phyloP scores from a whole-genome alignment of 306 rosid species.

The Quercus mongolica region DNA sequence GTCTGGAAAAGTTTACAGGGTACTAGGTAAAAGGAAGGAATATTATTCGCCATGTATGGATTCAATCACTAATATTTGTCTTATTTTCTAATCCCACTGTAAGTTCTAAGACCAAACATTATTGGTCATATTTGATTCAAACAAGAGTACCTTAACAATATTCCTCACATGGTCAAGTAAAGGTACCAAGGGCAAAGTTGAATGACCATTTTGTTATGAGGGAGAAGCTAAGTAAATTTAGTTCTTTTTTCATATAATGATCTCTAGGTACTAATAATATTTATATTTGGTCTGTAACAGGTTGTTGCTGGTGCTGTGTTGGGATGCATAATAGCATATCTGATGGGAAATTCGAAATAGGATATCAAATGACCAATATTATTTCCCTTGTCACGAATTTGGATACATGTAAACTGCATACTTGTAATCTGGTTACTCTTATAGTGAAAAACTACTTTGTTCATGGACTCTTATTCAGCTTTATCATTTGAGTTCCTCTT shows the following conservation, averaged over 20 bases:
- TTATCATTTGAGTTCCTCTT: not conserved
- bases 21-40: not conserved
- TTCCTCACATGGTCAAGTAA: not conserved
- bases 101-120: not conserved
- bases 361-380: conserved; percentile 10
- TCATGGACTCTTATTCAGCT: not conserved
- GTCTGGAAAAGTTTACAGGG: not conserved
- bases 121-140: not conserved
- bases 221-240: not conserved
- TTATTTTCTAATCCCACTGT: not conserved
- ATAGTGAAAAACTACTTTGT: not conserved
- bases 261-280: not conserved
- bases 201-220: not conserved
- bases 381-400: conserved; percentile 10
- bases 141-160: not conserved
- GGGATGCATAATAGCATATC: conserved; percentile 69
- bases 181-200: not conserved
- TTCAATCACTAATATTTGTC: not conserved
- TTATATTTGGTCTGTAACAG: conserved; percentile 30
- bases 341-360: conserved; percentile 39
- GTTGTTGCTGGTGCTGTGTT: conserved; percentile 77
- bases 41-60: not conserved
- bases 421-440: not conserved
- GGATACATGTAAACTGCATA: conserved; percentile 10
- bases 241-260: not conserved